These are phyloP conservation scores for Massarina eburnea DNA, from an alignment of 2,329 filamentous ascomycete genomes.

Conservation along the genomic window DNA sequence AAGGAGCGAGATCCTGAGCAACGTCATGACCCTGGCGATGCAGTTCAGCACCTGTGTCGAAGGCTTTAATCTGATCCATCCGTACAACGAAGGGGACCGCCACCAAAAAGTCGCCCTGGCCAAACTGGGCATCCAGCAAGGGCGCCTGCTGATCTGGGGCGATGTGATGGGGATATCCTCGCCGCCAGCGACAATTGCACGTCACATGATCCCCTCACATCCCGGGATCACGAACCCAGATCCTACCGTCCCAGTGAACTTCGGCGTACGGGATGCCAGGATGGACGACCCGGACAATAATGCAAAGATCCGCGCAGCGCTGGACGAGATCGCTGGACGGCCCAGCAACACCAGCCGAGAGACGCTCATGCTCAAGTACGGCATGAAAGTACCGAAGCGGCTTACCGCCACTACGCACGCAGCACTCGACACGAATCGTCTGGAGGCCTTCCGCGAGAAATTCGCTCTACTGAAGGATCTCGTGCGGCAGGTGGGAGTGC, in stretches of 20 bases:
- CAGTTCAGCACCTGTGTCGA: slow-evolving; percentile 53
- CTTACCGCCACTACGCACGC: slow-evolving; percentile 41
- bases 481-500: slow-evolving; percentile 33
- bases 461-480: slow-evolving; percentile 47
- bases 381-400: slow-evolving; percentile 48
- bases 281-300: slow-evolving; percentile 45
- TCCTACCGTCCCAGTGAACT: slow-evolving; percentile 48
- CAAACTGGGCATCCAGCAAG: slow-evolving; percentile 50
- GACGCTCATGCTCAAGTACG: slow-evolving; percentile 50
- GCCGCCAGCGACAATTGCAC: slow-evolving; percentile 46
- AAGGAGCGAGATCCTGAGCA: slow-evolving; percentile 40
- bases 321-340: slow-evolving; percentile 51
- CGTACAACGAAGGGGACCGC: slow-evolving; percentile 45
- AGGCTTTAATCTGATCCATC: slow-evolving; percentile 50
- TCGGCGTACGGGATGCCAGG: slow-evolving; percentile 45
- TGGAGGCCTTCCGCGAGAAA: slow-evolving; percentile 51
- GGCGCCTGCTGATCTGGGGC: slow-evolving; percentile 52
- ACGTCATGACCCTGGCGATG: slow-evolving; percentile 46
- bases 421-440: slow-evolving; percentile 46
- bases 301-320: slow-evolving; percentile 42
- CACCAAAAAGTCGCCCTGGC: slow-evolving; percentile 48
- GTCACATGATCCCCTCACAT: slow-evolving; percentile 48
- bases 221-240: slow-evolving; percentile 49
- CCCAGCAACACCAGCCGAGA: slow-evolving; percentile 42
- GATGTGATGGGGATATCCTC: slow-evolving; percentile 50